phyloP scores from a whole-genome alignment of 352 stramenopile species.

The Globisporangium iwayamae region DNA sequence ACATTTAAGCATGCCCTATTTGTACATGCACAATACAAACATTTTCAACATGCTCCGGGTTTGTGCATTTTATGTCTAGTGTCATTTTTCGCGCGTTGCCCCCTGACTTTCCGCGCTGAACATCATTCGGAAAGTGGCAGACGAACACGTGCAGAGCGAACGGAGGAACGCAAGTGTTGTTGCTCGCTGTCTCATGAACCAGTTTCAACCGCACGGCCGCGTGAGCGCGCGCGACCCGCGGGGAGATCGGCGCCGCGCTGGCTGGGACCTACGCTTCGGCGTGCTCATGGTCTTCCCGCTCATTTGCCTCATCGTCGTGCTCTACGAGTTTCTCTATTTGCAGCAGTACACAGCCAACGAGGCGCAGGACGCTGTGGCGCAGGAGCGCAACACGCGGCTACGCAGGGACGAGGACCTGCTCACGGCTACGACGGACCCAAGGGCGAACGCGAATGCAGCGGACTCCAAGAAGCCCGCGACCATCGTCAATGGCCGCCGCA shows the following conservation, averaged over 20 bases:
- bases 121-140: too few species aligned
- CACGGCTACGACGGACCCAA: slow-evolving; percentile 16
- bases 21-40: too few species aligned
- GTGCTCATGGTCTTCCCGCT: slow-evolving; percentile 67
- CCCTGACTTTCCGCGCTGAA: too few species aligned
- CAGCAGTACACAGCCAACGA: slow-evolving; percentile 58
- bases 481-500: slow-evolving; percentile 57
- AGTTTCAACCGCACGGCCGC: slow-evolving; percentile 43
- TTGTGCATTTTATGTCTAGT: too few species aligned
- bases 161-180: too few species aligned
- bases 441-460: not conserved
- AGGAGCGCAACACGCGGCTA: slow-evolving; percentile 18
- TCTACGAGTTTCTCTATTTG: slow-evolving; percentile 80
- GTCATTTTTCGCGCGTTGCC: too few species aligned
- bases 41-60: too few species aligned
- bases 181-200: slow-evolving; percentile 6
- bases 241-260: slow-evolving; percentile 25
- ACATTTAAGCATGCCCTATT: too few species aligned
- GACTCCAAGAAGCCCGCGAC: slow-evolving; percentile 19
- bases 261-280: slow-evolving; percentile 51
- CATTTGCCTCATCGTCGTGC: slow-evolving; percentile 66
- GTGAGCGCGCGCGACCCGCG: slow-evolving; percentile 46
- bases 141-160: too few species aligned
- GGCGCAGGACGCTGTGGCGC: slow-evolving; percentile 21
- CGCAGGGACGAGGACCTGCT: not conserved